Conservation (phyloP, 306 rosid genomes). For the Bauhinia variegata region DNA sequence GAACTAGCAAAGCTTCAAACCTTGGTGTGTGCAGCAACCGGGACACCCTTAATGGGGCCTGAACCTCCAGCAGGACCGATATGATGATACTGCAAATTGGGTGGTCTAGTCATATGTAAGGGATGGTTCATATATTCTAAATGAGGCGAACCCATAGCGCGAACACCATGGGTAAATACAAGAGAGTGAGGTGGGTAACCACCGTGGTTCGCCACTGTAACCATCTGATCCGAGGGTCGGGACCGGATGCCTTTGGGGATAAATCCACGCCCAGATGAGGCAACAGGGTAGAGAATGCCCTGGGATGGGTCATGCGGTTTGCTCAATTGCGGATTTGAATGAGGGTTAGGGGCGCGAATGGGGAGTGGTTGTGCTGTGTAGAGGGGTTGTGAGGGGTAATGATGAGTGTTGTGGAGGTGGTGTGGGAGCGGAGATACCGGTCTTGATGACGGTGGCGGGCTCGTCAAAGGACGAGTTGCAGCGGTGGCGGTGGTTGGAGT, state of each 20-base stretch:
- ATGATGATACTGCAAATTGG: slow-evolving; percentile 46
- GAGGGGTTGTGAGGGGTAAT: slow-evolving; percentile 39
- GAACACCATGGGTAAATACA: slow-evolving; percentile 45
- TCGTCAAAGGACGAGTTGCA: slow-evolving; percentile 30
- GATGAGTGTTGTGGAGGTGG: slow-evolving; percentile 32
- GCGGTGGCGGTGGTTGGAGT: slow-evolving; percentile 5
- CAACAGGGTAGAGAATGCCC: slow-evolving; percentile 57
- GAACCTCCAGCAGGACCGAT: slow-evolving; percentile 29
- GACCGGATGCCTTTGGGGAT: slow-evolving; percentile 40
- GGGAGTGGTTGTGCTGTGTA: slow-evolving; percentile 44
- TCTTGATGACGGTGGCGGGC: slow-evolving; percentile 37
- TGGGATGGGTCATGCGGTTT: slow-evolving; percentile 41
- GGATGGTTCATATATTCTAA: slow-evolving; percentile 48
- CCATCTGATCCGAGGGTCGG: slow-evolving; percentile 39
- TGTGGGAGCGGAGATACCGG: slow-evolving; percentile 44
- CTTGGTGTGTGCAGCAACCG: slow-evolving; percentile 48
- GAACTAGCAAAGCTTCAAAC: slow-evolving; percentile 33
- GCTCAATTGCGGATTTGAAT: slow-evolving; percentile 23
- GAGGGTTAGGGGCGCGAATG: slow-evolving; percentile 39
- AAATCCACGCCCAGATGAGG: slow-evolving; percentile 60
- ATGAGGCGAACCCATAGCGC: slow-evolving; percentile 42
- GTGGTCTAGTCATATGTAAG: slow-evolving; percentile 45
- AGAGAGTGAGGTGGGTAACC: slow-evolving; percentile 49
- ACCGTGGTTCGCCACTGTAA: slow-evolving; percentile 46
- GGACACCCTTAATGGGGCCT: slow-evolving; percentile 41